phyloP scores from a whole-genome alignment of 1,284 basidiomycete species.

The Ustilago sp. region DNA sequence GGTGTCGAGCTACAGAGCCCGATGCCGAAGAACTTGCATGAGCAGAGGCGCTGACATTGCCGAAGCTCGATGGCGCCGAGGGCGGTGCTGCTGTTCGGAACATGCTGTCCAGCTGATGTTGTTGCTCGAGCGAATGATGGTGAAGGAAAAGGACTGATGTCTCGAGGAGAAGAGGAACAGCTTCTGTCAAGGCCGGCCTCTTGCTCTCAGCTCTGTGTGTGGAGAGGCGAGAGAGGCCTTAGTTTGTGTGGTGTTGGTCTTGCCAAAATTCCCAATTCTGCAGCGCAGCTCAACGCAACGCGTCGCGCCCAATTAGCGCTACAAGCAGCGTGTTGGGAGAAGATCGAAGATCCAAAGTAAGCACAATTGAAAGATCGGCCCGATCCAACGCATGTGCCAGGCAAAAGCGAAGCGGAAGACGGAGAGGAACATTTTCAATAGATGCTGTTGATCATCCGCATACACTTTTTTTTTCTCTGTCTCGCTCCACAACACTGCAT shows the following conservation, averaged over 20 bases:
- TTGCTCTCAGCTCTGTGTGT: constrained; percentile 1
- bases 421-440: constrained; percentile 5
- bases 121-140: background rate
- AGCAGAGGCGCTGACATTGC: constrained; percentile 24
- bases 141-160: background rate
- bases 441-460: constrained; percentile 15
- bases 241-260: constrained; percentile 28
- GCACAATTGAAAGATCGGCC: background rate
- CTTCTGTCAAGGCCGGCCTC: background rate
- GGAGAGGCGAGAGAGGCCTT: constrained; percentile 7
- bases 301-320: constrained; percentile 35
- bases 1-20: constrained; percentile 45
- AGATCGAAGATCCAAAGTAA: constrained; percentile 3
- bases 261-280: constrained; percentile 20
- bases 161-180: background rate
- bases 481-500: background rate
- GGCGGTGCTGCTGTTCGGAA: constrained; percentile 47
- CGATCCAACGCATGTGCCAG: constrained; percentile 16
- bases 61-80: constrained; percentile 35
- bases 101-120: constrained; percentile 15
- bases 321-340: constrained; percentile 22
- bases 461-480: constrained; percentile 1
- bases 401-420: constrained; percentile 4
- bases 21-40: constrained; percentile 31
- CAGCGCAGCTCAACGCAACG: constrained; percentile 42